These are phyloP conservation scores for Ciborinia camelliae DNA, from an alignment of 2,329 filamentous ascomycete genomes.

Conservation along the genomic window DNA sequence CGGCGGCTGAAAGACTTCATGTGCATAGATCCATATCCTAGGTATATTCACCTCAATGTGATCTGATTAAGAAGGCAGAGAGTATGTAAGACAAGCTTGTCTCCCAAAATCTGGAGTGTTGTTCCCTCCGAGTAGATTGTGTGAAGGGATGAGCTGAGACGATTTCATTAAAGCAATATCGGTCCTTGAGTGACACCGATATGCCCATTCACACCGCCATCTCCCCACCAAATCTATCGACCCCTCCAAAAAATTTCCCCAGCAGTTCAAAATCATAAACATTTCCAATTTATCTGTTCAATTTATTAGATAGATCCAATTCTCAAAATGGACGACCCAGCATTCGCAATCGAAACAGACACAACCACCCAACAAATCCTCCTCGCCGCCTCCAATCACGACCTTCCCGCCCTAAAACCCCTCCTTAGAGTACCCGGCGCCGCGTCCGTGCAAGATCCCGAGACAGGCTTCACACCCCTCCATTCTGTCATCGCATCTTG, in stretches of 20 bases:
- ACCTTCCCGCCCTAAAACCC: slow-evolving; percentile 35
- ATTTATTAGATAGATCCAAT: not conserved
- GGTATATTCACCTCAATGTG: no score
- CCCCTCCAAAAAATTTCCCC: slow-evolving; percentile 10
- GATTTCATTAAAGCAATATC: not conserved
- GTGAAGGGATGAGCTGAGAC: not conserved
- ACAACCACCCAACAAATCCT: slow-evolving; percentile 55
- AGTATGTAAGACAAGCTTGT: not conserved
- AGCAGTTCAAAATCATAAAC: not conserved
- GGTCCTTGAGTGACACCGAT: not conserved
- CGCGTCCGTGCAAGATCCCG: slow-evolving; percentile 76
- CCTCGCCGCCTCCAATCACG: slow-evolving; percentile 63
- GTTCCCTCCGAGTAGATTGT: not conserved
- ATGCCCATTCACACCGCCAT: not conserved
- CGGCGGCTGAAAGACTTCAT: no score
- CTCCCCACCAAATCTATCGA: not conserved
- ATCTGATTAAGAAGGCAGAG: no score
- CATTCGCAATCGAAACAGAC: slow-evolving; percentile 28
- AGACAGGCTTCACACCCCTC: slow-evolving; percentile 81
- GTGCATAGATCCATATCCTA: no score
- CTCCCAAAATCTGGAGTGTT: not conserved
- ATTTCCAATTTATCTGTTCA: not conserved
- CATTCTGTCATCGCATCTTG: slow-evolving; percentile 80
- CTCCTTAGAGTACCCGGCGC: slow-evolving; percentile 41
- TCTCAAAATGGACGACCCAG: slow-evolving; percentile 34